phyloP scores from a whole-genome alignment of 2,329 filamentous ascomycete genomes.

The Colletotrichum noveboracense region DNA sequence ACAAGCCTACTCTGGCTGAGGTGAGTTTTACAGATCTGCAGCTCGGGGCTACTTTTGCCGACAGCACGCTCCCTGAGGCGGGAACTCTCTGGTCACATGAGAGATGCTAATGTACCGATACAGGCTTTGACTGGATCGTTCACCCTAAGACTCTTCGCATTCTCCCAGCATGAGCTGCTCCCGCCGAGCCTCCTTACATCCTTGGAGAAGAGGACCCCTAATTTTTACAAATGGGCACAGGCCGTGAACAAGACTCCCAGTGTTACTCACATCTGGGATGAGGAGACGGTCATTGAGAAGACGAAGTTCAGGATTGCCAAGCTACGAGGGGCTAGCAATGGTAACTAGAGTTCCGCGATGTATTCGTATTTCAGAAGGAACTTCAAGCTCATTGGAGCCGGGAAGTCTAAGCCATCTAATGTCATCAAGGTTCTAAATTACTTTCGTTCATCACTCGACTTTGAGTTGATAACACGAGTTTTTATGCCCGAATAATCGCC shows the following conservation, averaged over 20 bases:
- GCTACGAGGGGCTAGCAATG: not conserved
- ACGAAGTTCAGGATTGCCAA: constrained; percentile 44
- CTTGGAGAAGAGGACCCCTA: constrained; percentile 62
- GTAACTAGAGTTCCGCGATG: not conserved
- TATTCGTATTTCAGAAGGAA: not conserved
- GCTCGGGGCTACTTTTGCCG: not conserved
- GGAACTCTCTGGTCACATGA: not conserved
- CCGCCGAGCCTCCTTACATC: constrained; percentile 51
- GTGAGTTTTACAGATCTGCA: constrained; percentile 45
- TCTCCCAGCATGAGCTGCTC: constrained; percentile 59
- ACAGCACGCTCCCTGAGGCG: not conserved
- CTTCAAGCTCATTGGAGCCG: not conserved
- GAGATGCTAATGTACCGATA: constrained; percentile 6
- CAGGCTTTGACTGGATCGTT: constrained; percentile 72
- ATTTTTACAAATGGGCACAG: constrained; percentile 71
- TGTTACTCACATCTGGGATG: constrained; percentile 68
- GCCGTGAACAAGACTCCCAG: constrained; percentile 66
- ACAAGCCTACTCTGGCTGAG: constrained; percentile 75
- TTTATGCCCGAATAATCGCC: not conserved
- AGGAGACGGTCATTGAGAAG: constrained; percentile 46
- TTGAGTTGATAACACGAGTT: not conserved
- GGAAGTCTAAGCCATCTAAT: not conserved
- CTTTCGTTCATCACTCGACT: not conserved
- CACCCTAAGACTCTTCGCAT: constrained; percentile 62
- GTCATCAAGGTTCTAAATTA: not conserved